phyloP scores from a whole-genome alignment of 2,329 filamentous ascomycete species.

The Septoria linicola region DNA sequence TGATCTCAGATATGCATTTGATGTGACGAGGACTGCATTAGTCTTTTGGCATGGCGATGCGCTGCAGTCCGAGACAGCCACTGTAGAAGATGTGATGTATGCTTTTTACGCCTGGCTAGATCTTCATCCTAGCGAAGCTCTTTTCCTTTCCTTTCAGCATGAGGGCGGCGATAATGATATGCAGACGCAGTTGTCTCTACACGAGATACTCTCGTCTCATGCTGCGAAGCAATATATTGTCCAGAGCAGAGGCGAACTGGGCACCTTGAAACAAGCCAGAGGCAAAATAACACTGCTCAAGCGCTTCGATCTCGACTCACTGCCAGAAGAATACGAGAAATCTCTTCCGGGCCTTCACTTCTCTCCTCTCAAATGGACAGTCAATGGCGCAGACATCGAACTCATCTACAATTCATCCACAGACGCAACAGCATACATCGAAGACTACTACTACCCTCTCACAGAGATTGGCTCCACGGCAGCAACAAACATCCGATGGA shows the following conservation, averaged over 20 bases:
- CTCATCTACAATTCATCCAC: constrained; percentile 45
- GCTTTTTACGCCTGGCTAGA: constrained; percentile 53
- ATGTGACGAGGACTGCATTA: constrained; percentile 47
- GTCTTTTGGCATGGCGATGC: constrained; percentile 53
- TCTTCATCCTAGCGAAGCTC: constrained; percentile 46
- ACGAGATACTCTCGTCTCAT: constrained; percentile 41
- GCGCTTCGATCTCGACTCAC: constrained; percentile 47
- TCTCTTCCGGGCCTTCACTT: constrained; percentile 51
- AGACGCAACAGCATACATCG: constrained; percentile 47
- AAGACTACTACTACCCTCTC: constrained; percentile 51
- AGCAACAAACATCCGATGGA: constrained; percentile 44
- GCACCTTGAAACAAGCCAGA: constrained; percentile 39
- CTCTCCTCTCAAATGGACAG: constrained; percentile 46
- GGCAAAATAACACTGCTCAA: constrained; percentile 46
- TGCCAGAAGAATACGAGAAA: constrained; percentile 39
- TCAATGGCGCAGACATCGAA: constrained; percentile 44
- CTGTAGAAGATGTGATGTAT: constrained; percentile 48
- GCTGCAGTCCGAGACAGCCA: constrained; percentile 47
- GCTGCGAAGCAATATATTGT: constrained; percentile 45
- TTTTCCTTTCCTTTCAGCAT: constrained; percentile 52
- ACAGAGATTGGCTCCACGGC: constrained; percentile 36
- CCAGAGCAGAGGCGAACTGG: constrained; percentile 40
- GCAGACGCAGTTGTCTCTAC: constrained; percentile 42
- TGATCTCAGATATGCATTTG: constrained; percentile 52
- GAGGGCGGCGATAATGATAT: constrained; percentile 43